Evolutionary conservation across 1,139 yeast species (phyloP).

Genomic region (Blastobotrys illinoisensis): DNA sequence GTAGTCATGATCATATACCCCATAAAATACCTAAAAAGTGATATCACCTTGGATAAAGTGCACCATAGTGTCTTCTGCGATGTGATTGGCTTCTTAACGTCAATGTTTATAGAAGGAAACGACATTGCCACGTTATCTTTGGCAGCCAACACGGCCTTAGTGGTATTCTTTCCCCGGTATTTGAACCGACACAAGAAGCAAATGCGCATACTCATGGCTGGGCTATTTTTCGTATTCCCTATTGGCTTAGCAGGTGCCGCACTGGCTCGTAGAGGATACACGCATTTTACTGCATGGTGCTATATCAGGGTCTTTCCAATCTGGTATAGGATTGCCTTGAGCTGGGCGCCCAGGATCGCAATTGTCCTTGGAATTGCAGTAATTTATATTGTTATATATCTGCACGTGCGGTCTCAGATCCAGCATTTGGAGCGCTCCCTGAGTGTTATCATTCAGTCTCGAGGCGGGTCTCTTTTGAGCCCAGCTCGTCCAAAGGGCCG

Average conservation of each 20-base stretch:
- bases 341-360: conserved; percentile 76
- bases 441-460: conserved; percentile 11
- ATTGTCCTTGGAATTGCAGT: conserved; percentile 55
- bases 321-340: conserved; percentile 66
- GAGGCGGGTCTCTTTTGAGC: neutral
- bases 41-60: conserved; percentile 41
- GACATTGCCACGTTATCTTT: conserved; percentile 74
- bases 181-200: conserved; percentile 48
- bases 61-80: conserved; percentile 43
- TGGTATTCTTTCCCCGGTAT: conserved; percentile 19
- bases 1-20: conserved; percentile 62
- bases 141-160: conserved; percentile 68
- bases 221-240: conserved; percentile 54
- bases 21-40: conserved; percentile 43
- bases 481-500: neutral
- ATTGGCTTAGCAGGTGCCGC: conserved; percentile 47
- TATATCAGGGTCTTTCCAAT: conserved; percentile 64
- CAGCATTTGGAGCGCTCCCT: conserved; percentile 26
- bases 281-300: conserved; percentile 59
- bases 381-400: conserved; percentile 64
- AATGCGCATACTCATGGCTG: conserved; percentile 40
- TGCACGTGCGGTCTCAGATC: conserved; percentile 44
- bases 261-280: conserved; percentile 16
- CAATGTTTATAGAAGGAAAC: conserved; percentile 40
- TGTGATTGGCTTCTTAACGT: conserved; percentile 72